Evolutionary conservation across 495 filamentous ascomycete genomes (phyloP).

Genomic region (Cercophora scortea): DNA sequence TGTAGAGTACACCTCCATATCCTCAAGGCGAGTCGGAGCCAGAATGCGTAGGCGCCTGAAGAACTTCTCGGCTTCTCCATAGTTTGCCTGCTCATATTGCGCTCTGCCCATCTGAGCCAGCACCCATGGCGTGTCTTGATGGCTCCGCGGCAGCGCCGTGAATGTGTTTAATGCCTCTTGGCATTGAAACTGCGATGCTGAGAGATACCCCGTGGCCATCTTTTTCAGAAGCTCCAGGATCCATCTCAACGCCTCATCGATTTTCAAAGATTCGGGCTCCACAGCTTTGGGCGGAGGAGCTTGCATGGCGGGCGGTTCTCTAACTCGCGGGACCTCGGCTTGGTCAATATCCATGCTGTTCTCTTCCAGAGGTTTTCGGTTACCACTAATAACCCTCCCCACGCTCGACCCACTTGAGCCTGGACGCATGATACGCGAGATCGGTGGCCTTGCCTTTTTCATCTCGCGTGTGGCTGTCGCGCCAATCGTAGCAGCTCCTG

Average conservation of each 20-base stretch:
- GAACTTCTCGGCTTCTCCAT: constrained; percentile 75
- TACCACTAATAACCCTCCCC: constrained; percentile 81
- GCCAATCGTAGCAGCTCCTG: constrained; percentile 48
- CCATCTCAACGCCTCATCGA: constrained; percentile 67
- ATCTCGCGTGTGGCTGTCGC: constrained; percentile 60
- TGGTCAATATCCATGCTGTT: constrained; percentile 56
- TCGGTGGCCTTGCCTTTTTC: constrained; percentile 66
- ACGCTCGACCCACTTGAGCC: constrained; percentile 55
- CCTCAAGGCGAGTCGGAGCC: constrained; percentile 71
- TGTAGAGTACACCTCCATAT: constrained; percentile 97
- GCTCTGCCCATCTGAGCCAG: constrained; percentile 82
- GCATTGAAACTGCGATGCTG: constrained; percentile 69
- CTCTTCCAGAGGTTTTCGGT: constrained; percentile 61
- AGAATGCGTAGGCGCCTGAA: constrained; percentile 69
- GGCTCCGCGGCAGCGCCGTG: constrained; percentile 56
- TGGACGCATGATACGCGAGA: constrained; percentile 42
- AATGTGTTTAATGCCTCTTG: constrained; percentile 67
- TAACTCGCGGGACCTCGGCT: constrained; percentile 44
- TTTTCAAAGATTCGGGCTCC: constrained; percentile 44
- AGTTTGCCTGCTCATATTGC: constrained; percentile 79
- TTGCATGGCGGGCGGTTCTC: constrained; percentile 25
- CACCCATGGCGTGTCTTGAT: constrained; percentile 94
- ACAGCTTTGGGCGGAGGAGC: constrained; percentile 33
- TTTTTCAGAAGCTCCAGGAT: constrained; percentile 77
- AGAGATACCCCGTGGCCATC: constrained; percentile 70